Evolutionary conservation across 345 rosid species (phyloP), one percentile per base, ranked within the genome.

Genomic region (Turnera subulata): DNA sequence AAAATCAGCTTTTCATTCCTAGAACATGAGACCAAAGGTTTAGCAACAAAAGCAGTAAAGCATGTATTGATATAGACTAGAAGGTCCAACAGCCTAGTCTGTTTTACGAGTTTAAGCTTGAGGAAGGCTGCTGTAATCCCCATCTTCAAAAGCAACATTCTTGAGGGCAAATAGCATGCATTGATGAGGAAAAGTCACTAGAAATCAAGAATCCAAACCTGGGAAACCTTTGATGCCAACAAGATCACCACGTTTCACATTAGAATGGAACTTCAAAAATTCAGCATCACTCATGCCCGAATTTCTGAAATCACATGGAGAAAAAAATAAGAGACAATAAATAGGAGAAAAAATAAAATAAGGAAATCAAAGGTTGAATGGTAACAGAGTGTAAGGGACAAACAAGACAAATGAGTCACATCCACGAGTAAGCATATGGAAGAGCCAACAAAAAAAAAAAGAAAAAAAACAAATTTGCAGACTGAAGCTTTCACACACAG

Each of bases 211-310:
- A 19, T 24, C 67, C 56, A 57, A 73, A 93, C 99, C 99, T 78
- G 96, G 99, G 73, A 90, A 94, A 17, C 99, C 99, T 25, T 74
- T 72, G 58, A 90, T 78, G 61, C 97, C 99, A 64, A 90, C 95
- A 56, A 94, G 69, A 77, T 94, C 99, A 61, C 99, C 97, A 72
- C 95, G 95, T 77, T 94, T 90, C 67, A 75, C 82, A 33, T 65
- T 66, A 9, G 75, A 69, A 69, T 94, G 99, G 56, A 85, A 76
- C 66, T 68, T 81, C 6, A 78, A 66, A 64, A 94, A 94, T 61
- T 82, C 86, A 56, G 72, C 76, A 74, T 88, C 96, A 0, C 73
- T 77, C 76, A 84, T 67, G 64, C 66, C 94, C 24, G 99, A 89
- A 74, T 85, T 89, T 33, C 96, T 93, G 85, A 67, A 56, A 52